A percentile compares a stretch with the other conserved stretches of the same genome.
These are phyloP conservation scores for Przewalskia tangutica DNA, from an alignment of 257 asterid species.

Conservation along the genomic window DNA sequence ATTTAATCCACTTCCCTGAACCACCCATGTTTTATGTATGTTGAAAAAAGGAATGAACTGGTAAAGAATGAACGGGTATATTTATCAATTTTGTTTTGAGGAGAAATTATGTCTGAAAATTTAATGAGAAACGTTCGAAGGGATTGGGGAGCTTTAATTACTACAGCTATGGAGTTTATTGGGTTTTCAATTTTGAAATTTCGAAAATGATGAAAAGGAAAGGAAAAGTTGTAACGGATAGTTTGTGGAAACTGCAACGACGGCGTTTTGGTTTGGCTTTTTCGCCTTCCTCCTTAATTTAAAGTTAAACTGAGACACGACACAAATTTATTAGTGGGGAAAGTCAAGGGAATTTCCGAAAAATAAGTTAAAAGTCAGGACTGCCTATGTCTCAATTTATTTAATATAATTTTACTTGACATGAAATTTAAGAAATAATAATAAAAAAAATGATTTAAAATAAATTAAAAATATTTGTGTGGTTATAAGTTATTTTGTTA, in stretches of 20 bases:
- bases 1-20: conserved; percentile 82
- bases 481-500: too few relatives aligned
- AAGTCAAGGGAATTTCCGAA: conserved; percentile 7
- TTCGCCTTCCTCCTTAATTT: background rate
- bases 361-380: too few relatives aligned
- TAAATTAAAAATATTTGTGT: too few relatives aligned
- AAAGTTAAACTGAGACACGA: background rate
- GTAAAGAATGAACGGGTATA: too few relatives aligned
- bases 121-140: conserved; percentile 7
- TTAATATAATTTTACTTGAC: too few relatives aligned
- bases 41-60: background rate
- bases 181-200: conserved; percentile 38
- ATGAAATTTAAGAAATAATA: too few relatives aligned
- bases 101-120: background rate
- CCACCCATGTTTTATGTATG: conserved; percentile 46
- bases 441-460: too few relatives aligned
- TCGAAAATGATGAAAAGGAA: conserved; percentile 12
- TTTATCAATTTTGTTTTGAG: background rate
- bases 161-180: conserved; percentile 13
- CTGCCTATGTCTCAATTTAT: too few relatives aligned
- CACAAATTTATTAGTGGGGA: background rate
- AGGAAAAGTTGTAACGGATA: conserved; percentile 55
- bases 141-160: conserved; percentile 15
- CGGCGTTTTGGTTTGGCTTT: conserved; percentile 1
- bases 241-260: conserved; percentile 13